These are phyloP conservation scores for Neonectria hederae DNA, from an alignment of 2,329 filamentous ascomycete species.

Conservation along the genomic window DNA sequence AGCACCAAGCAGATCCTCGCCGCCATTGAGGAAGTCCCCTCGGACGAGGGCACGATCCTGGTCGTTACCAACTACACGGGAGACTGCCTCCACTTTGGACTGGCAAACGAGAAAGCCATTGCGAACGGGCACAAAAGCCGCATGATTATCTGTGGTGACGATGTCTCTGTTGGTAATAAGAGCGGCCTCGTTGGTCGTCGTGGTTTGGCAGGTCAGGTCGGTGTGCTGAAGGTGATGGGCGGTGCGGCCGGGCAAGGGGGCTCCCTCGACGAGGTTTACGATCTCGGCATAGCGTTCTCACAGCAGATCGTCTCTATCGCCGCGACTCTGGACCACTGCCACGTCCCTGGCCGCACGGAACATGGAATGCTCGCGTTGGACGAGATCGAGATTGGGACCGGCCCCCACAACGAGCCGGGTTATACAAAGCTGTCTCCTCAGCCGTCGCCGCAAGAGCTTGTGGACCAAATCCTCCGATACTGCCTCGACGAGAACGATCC, in stretches of 20 bases:
- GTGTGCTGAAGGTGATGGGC: slow-evolving; percentile 67
- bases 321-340: slow-evolving; percentile 68
- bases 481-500: slow-evolving; percentile 66
- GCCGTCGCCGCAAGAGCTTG: slow-evolving; percentile 58
- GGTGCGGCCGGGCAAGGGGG: slow-evolving; percentile 58
- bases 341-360: slow-evolving; percentile 63
- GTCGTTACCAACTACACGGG: slow-evolving; percentile 81
- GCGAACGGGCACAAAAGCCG: slow-evolving; percentile 63
- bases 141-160: slow-evolving; percentile 71
- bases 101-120: slow-evolving; percentile 62
- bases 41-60: slow-evolving; percentile 67
- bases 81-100: slow-evolving; percentile 67
- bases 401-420: slow-evolving; percentile 73
- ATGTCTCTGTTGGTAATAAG: slow-evolving; percentile 69
- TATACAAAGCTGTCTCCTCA: slow-evolving; percentile 64
- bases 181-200: slow-evolving; percentile 68
- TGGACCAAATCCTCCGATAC: slow-evolving; percentile 67
- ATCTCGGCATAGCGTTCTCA: slow-evolving; percentile 60
- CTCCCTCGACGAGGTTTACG: slow-evolving; percentile 60
- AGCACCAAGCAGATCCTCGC: slow-evolving; percentile 76
- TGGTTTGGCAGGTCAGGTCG: slow-evolving; percentile 69
- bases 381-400: slow-evolving; percentile 71
- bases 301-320: slow-evolving; percentile 65
- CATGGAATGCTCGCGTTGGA: slow-evolving; percentile 58
- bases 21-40: slow-evolving; percentile 70